Base-by-base conservation (phyloP, 108 stramenopile species). In the Pinguiococcus pyrenoidosus region DNA sequence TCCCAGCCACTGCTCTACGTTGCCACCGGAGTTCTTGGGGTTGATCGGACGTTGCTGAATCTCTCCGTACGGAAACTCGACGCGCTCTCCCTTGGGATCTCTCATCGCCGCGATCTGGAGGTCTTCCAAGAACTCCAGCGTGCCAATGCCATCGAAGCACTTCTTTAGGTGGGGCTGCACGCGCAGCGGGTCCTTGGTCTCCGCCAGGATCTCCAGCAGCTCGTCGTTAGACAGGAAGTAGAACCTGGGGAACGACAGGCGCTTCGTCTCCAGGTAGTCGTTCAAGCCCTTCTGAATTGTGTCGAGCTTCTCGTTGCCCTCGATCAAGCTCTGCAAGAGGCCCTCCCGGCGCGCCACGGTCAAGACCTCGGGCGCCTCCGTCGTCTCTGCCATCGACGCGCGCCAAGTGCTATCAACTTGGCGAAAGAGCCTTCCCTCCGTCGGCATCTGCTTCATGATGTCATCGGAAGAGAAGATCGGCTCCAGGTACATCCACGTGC, bases 161-260 rank as follows among this genome's bases (percentile, higher is more conserved):
- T 79, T 79, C 63, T 79, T 76, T 25, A 79, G 57, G 59, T 76
- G 75, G 2, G 73, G 75, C 59, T 79, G 78, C 5, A 79, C 78
- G 8, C 70, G 69, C 16, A 61, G 34, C 7, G 78, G 78, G 39
- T 79, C 78, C 55, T 79, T 79, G 0, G 78, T 79, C 37, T 79
- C 78, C 2, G 78, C 73, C 18, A 79, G 71, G 16, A 79, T 79
- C 44, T 79, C 78, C 36, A 79, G 46, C 24, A 78, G 60, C 64
- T 63, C 61, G 45, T 70, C 69, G 62, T 70, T 68, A 14, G 59
- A 62, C 12, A 72, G 33, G 37, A 71, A 71, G 73, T 73, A 77
- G 47, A 77, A 77, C 16, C 75, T 49, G 2, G 75, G 75, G 47
- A 77, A 77, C 12, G 71, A 49, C 26, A 75, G 58, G 8, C 76